Percentiles rank a stretch among this genome's conserved stretches.
phyloP scores from a whole-genome alignment of 768 basidiomycete genomes.

The Russula compacta region DNA sequence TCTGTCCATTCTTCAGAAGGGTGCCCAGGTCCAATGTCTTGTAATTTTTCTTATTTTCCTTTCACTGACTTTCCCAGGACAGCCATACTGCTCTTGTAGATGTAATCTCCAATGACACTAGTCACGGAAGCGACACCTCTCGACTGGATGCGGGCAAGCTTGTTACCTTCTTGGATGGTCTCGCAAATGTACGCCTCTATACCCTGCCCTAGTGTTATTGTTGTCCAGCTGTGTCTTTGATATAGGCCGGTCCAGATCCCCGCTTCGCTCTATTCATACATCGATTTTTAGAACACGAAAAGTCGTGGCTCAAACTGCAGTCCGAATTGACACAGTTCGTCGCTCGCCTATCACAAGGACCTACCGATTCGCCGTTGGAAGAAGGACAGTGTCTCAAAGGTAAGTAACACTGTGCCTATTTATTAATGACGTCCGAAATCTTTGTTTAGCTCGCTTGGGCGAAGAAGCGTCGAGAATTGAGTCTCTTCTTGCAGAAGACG shows the following conservation, averaged over 20 bases:
- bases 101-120: background rate
- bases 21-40: slow-evolving; percentile 23
- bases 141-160: slow-evolving; percentile 2
- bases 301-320: slow-evolving; percentile 5
- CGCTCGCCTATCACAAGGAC: slow-evolving; percentile 7
- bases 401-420: background rate
- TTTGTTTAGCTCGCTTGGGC: background rate
- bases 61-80: slow-evolving; percentile 5
- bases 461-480: background rate
- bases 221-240: background rate
- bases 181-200: slow-evolving; percentile 2
- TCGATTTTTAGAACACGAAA: slow-evolving; percentile 17
- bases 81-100: background rate
- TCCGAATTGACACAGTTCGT: slow-evolving; percentile 7
- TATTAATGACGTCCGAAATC: background rate
- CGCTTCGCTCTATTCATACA: slow-evolving; percentile 7
- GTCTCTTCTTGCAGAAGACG: slow-evolving; percentile 3
- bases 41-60: background rate
- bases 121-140: background rate
- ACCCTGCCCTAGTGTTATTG: background rate
- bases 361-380: slow-evolving; percentile 1
- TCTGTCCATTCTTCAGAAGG: slow-evolving; percentile 33
- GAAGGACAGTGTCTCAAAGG: slow-evolving; percentile 6
- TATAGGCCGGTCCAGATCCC: background rate
- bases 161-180: slow-evolving; percentile 3